Conservation (phyloP, 257 asterid genomes). For the Rauvolfia tetraphylla region DNA sequence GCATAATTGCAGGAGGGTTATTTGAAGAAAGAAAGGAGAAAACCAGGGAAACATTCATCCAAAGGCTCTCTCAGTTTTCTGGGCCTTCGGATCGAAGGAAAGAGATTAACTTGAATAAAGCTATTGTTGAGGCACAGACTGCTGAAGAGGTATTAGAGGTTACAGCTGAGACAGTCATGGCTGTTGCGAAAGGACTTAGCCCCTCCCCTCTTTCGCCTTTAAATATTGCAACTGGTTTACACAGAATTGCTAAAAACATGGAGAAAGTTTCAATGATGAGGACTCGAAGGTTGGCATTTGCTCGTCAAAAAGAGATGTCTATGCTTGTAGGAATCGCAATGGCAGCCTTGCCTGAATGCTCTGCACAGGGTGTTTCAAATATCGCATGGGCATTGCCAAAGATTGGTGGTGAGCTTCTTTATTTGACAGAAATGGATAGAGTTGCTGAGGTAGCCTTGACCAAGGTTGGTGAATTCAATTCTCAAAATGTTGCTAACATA, state of each 20-base stretch:
- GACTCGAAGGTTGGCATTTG: constrained; percentile 65
- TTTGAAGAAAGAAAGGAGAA: constrained; percentile 61
- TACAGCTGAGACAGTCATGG: constrained; percentile 60
- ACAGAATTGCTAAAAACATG: constrained; percentile 96
- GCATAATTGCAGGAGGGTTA: constrained; percentile 70
- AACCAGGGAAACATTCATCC: constrained; percentile 63
- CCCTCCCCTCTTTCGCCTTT: constrained; percentile 95
- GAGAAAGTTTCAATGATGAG: constrained; percentile 75
- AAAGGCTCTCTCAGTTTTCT: constrained; percentile 81
- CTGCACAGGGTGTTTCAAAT: constrained; percentile 86
- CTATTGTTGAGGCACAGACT: constrained; percentile 71
- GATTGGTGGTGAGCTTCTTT: constrained; percentile 93
- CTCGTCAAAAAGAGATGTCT: constrained; percentile 81
- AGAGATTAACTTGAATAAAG: constrained; percentile 75
- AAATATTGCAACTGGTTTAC: constrained; percentile 85
- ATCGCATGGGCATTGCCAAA: constrained; percentile 91
- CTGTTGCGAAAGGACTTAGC: constrained; percentile 83
- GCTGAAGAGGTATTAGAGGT: constrained; percentile 88
- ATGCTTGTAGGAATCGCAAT: constrained; percentile 96
- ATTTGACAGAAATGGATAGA: constrained; percentile 90
- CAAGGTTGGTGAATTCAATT: constrained; percentile 69
- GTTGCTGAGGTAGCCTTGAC: constrained; percentile 80
- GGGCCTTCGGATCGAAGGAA: constrained; percentile 86
- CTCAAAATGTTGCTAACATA: constrained; percentile 85
- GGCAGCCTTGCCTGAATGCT: constrained; percentile 86